Evolutionary conservation across 1,284 basidiomycete species (phyloP).

Genomic region (Cutaneotrichosporon daszewskae): DNA sequence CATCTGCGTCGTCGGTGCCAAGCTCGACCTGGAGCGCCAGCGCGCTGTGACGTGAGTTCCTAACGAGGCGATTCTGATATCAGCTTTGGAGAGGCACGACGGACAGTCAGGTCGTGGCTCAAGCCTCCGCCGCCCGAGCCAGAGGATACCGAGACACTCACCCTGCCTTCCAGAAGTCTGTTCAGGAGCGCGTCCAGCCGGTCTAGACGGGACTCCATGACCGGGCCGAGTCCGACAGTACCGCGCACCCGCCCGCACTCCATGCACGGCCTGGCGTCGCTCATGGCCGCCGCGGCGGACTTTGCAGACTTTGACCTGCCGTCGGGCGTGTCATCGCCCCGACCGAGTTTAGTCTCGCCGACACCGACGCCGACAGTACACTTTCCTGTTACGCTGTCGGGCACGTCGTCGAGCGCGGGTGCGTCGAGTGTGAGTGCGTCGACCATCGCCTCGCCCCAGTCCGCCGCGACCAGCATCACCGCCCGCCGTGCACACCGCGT

Average conservation of each 20-base stretch:
- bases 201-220: slow-evolving; percentile 7
- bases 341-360: slow-evolving; percentile 9
- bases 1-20: slow-evolving; percentile 45
- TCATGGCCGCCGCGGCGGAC: slow-evolving; percentile 13
- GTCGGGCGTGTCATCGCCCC: not conserved
- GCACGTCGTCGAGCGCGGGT: not conserved
- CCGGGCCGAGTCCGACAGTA: slow-evolving; percentile 2
- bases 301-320: slow-evolving; percentile 10
- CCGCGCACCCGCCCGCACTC: slow-evolving; percentile 21
- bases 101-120: slow-evolving; percentile 33
- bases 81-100: slow-evolving; percentile 34
- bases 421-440: not conserved
- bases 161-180: slow-evolving; percentile 14
- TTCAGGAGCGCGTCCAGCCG: slow-evolving; percentile 30
- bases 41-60: slow-evolving; percentile 33
- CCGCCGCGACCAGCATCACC: slow-evolving; percentile 1
- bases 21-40: slow-evolving; percentile 35
- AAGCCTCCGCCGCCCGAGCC: slow-evolving; percentile 21
- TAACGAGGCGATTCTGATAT: not conserved
- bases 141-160: slow-evolving; percentile 1
- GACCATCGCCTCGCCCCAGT: not conserved
- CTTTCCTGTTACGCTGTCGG: slow-evolving; percentile 10
- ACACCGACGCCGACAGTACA: slow-evolving; percentile 13
- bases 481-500: slow-evolving; percentile 18
- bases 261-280: slow-evolving; percentile 23